Evolutionary conservation across 169 alveolate species (phyloP), one percentile per base, ranked within the genome.

Genomic region (Cryptosporidium canis): DNA sequence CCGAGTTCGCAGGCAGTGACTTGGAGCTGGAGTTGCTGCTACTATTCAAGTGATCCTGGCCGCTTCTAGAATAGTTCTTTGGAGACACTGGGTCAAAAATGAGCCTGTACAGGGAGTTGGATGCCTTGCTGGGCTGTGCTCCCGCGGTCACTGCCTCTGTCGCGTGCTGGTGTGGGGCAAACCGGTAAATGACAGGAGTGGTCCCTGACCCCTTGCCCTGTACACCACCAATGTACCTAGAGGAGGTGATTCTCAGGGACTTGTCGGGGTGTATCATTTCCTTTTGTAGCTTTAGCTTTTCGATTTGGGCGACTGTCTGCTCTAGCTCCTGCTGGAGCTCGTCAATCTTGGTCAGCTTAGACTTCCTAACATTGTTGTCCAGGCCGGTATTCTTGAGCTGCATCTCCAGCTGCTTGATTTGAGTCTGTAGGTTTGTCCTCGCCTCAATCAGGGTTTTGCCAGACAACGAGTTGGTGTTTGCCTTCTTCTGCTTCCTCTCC

Each of bases 191-290:
- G n/a, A n/a, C n/a, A 70, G 27, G 41, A 21, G 12, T 35, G 16
- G 51, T 37, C 4, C 71, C 68, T 2, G 77, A 41, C 44, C 87
- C 87, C 24, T 77, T 77, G n/a, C 87, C 87, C 41, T 77, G 77
- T 24, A 58, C 77, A 24, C 87, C 87, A 9, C 87, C 87, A 35
- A 77, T 77, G 61, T 77, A 77, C 16, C 72, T 55, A 35, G 87
- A 35, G 1, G 87, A 77, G 0, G 71, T 63, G 12, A 77, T 61
- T 77, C 61, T 77, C 7, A 77, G 45, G 24, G 87, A 77, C 24
- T 77, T 77, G 16, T 77, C 87, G 12, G 87, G 87, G 27, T 77
- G 87, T 6, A 61, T 56, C 72, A 77, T 58, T 11, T 77, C 87
- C 33, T 77, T 77, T 31, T 61, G 70, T 44, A 77, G 6, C 39